These are phyloP conservation scores for Fraxinus americana DNA, from an alignment of 257 asterid genomes.

Conservation along the genomic window DNA sequence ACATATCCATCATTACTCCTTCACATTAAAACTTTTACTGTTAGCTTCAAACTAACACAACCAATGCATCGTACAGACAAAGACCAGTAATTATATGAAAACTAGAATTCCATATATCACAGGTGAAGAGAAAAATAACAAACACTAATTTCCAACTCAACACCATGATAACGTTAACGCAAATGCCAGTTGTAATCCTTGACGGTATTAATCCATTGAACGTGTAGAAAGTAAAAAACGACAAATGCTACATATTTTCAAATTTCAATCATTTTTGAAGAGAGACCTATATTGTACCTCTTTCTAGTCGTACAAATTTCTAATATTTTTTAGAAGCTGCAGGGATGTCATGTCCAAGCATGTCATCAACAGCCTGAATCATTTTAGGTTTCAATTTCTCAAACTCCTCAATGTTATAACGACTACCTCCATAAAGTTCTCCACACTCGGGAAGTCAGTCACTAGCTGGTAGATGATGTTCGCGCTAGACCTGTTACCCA, in stretches of 20 bases:
- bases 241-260: not conserved
- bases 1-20: no score
- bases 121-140: no score
- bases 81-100: no score
- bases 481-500: conserved; percentile 64
- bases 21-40: no score
- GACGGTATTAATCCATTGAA: not conserved
- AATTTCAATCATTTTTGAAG: conserved; percentile 62
- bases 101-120: no score
- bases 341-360: conserved; percentile 91
- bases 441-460: conserved; percentile 71
- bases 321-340: conserved; percentile 62
- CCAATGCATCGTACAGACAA: no score
- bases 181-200: no score
- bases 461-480: conserved; percentile 72
- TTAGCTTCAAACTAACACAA: no score
- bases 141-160: no score
- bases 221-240: not conserved
- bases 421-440: conserved; percentile 62
- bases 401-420: conserved; percentile 72
- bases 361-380: conserved; percentile 76
- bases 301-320: conserved; percentile 67
- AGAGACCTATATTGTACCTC: not conserved
- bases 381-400: conserved; percentile 83
- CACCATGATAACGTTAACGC: no score